Evolutionary conservation across 352 stramenopile genomes (phyloP), one percentile per base, ranked within the genome.

Genomic region (Phytophthora hibernalis): DNA sequence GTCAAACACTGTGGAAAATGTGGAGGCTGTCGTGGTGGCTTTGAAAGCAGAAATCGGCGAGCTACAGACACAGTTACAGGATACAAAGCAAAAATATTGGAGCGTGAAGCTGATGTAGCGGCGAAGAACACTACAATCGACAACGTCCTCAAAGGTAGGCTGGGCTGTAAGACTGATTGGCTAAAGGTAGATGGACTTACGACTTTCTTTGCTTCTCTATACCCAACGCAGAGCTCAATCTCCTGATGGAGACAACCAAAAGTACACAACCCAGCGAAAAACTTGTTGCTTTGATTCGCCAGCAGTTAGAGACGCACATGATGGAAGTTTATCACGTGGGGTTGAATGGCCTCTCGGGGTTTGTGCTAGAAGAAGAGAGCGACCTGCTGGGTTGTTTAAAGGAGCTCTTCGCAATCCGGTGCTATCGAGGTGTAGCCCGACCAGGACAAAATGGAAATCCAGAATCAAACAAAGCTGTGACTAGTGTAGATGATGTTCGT

Each of bases 261-360:
- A 43, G 16, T 0, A 67, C 61, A 21, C 50, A 64, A 13, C 75
- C 69, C 9, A 71, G 66, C 5, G 70, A 79, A 11, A 64, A 78
- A 15, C 65, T 79, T 13, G 43, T 89, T 24, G 49, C 67, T 24
- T 58, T 77, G 5, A 28, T 89, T 18, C 74, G 71, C 24, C 80
- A 89, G 45, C 80, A 89, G 43, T 33, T 89, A 6, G 75, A 85
- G 40, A 83, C 79, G 10, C 72, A 83, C 18, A 10, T 85, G 47
- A 78, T 68, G 44, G 73, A 88, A 31, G 58, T 73, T 6, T 82
- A 81, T 54, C 69, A 77, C 11, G 21, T 87, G 2, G 51, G 77
- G 24, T 44, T 72, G 22, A 53, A 43, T 12, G 43, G 76, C 2
- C 15, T 83, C 1, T 11, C 35, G 0, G 66, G 45, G 1, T 74